Percentiles rank a stretch among this genome's conserved stretches.
phyloP scores from a whole-genome alignment of 768 basidiomycete genomes.

The Boletus sp. region DNA sequence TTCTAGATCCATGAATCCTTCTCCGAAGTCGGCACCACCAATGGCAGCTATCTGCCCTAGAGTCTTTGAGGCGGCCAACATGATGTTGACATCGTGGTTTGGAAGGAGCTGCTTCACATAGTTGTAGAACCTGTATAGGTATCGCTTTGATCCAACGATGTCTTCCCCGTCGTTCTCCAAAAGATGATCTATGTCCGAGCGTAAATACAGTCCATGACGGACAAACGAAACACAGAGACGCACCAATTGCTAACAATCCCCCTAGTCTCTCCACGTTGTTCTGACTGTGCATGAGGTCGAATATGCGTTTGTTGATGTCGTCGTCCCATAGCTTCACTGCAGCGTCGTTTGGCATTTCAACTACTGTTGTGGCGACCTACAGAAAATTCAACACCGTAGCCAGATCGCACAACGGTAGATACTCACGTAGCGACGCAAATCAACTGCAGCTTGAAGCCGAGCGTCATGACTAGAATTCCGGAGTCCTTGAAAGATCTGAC shows the following conservation, averaged over 20 bases:
- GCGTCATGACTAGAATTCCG: conserved; percentile 63
- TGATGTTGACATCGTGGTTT: conserved; percentile 87
- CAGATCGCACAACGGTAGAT: conserved; percentile 10
- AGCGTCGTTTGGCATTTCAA: conserved; percentile 80
- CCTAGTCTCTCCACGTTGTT: conserved; percentile 79
- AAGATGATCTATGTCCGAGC: conserved; percentile 54
- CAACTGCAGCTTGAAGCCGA: conserved; percentile 65
- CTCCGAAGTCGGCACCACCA: conserved; percentile 80
- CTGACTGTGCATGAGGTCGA: conserved; percentile 81
- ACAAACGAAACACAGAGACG: conserved; percentile 16
- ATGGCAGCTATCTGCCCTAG: conserved; percentile 84
- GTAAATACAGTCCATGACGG: conserved; percentile 7
- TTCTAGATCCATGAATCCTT: conserved; percentile 87
- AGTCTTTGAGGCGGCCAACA: conserved; percentile 92
- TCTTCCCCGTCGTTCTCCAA: conserved; percentile 78
- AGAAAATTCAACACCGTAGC: conserved; percentile 6
- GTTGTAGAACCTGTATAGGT: conserved; percentile 85
- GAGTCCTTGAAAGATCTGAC: conserved; percentile 65
- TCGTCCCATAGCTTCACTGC: conserved; percentile 85
- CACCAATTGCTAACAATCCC: conserved; percentile 86
- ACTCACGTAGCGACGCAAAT: conserved; percentile 74
- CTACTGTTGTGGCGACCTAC: conserved; percentile 69
- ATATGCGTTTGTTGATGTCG: conserved; percentile 73
- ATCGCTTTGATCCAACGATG: conserved; percentile 74
- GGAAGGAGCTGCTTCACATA: conserved; percentile 93